phyloP scores from a whole-genome alignment of 495 filamentous ascomycete species.

The Pseudomonodictys pantanalensis region DNA sequence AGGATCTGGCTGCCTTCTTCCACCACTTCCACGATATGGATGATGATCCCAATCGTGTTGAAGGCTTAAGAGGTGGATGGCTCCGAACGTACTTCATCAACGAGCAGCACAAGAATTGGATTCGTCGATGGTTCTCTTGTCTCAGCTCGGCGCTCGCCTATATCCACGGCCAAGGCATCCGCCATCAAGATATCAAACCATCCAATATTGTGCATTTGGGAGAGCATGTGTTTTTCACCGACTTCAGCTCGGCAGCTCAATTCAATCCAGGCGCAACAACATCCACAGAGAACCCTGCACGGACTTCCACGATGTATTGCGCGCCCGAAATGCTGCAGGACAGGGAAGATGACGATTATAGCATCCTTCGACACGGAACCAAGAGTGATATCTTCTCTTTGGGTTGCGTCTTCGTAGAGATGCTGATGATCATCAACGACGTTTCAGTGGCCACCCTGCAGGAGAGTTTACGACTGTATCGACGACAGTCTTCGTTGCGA shows the following conservation, averaged over 20 bases:
- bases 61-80: background rate
- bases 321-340: slow-evolving; percentile 1
- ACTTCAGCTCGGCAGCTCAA: slow-evolving; percentile 6
- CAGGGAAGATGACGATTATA: background rate
- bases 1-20: background rate
- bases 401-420: background rate
- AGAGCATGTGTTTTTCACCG: slow-evolving; percentile 3
- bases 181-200: slow-evolving; percentile 16
- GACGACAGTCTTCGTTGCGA: too few species aligned
- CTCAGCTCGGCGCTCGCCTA: background rate
- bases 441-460: background rate
- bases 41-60: background rate
- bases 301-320: slow-evolving; percentile 5
- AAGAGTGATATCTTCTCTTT: background rate
- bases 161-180: slow-evolving; percentile 5
- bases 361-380: background rate
- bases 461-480: too few species aligned
- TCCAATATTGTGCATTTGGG: slow-evolving; percentile 3
- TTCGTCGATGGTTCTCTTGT: slow-evolving; percentile 3
- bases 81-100: background rate
- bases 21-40: background rate
- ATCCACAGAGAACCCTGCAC: slow-evolving; percentile 5
- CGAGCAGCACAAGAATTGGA: background rate
- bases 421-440: background rate
- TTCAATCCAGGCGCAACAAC: background rate